phyloP scores from a whole-genome alignment of 352 stramenopile species.

The Phytophthora multivora region DNA sequence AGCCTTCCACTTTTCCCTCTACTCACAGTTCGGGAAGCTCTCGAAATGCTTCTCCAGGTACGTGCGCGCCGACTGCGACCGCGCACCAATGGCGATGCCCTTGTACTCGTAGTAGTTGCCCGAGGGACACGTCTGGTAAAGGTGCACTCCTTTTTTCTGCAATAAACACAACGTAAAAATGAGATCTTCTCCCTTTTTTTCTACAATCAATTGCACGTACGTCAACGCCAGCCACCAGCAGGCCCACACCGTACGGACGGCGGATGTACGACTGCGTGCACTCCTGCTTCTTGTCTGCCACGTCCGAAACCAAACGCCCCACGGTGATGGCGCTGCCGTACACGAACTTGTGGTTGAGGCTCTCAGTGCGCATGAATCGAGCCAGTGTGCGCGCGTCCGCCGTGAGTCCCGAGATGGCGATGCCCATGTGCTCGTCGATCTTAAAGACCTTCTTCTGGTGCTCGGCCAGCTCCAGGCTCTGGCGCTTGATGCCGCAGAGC shows the following conservation, averaged over 20 bases:
- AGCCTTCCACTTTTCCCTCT: background rate
- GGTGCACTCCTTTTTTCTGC: conserved; percentile 96
- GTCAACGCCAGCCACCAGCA: conserved; percentile 93
- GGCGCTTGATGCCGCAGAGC: conserved; percentile 87
- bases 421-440: conserved; percentile 99
- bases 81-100: conserved; percentile 96
- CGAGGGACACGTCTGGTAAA: conserved; percentile 98
- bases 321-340: conserved; percentile 96
- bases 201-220: conserved; percentile 47
- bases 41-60: conserved; percentile 99
- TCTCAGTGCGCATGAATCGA: conserved; percentile 97
- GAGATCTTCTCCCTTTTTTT: background rate
- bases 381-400: conserved; percentile 96
- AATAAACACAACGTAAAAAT: conserved; percentile 6
- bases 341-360: conserved; percentile 99
- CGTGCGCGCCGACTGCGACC: conserved; percentile 97
- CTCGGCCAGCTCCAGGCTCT: conserved; percentile 91
- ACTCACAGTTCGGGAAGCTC: conserved; percentile 88
- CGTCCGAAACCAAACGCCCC: conserved; percentile 94
- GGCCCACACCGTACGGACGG: conserved; percentile 97
- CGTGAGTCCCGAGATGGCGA: conserved; percentile 97
- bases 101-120: conserved; percentile 99
- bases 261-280: conserved; percentile 99
- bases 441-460: conserved; percentile 99
- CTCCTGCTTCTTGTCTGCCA: conserved; percentile 99